Base-by-base conservation (phyloP, 805 yeast genomes). In the Torulaspora gathmanii region DNA sequence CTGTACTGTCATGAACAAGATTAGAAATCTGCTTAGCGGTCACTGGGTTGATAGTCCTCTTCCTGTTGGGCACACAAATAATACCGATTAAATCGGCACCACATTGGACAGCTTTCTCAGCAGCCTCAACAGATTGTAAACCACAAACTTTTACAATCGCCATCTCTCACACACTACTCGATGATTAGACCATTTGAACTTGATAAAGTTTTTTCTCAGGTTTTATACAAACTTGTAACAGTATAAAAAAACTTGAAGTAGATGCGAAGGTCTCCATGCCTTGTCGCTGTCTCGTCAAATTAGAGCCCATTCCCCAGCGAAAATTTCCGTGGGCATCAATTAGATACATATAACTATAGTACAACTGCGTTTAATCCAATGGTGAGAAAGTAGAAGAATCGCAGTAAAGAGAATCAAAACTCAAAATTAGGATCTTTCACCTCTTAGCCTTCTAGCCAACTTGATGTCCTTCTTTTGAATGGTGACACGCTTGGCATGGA, bases 401-500 rank as follows among this genome's bases (percentile, higher is more conserved):
- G 27, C 29, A 41, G 26, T 41, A 57, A 30, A 41, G 47, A 38
- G 40, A 35, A 45, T 22, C 33, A 33, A 37, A 19, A 8, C 39
- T 16, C 20, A 12, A 20, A 53, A 50, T 68, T 80, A 86, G 58
- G 91, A 79, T 83, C 93, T 83, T 77, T 86, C 95, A 73, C 97
- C 98, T 76, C 97, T 84, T 70, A 91, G 82, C 78, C 98, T 86
- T 78, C 97, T 86, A 58, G 98, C 99, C 68, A 91, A 79, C 69
- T 90, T 96, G 70, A 91, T 87, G 72, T 91, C 99, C 77, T 90
- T 90, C 87, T 89, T 91, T 80, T 88, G 96, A 67, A 91, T 88
- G 56, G 99, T 91, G 61, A 91, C 98, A 76, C 99, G 85, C 83
- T 93, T 91, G 65, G 98, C 99, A 74, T 91, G 99, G 60, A 89